Evolutionary conservation across 2,329 filamentous ascomycete species (phyloP).

Genomic region (Nectriaceae sp.): DNA sequence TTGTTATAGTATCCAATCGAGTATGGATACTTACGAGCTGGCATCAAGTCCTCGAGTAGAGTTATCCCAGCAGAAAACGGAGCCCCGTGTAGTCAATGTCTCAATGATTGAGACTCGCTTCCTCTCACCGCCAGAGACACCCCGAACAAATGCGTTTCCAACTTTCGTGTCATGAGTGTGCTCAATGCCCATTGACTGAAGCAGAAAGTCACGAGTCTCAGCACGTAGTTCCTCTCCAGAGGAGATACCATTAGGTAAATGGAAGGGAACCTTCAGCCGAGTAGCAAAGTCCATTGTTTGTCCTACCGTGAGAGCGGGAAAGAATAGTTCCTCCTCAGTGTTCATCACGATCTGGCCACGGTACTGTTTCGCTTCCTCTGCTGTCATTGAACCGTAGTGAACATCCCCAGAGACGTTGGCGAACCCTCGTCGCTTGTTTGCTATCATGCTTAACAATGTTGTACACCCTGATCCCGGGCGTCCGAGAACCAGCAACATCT

Average conservation of each 20-base stretch:
- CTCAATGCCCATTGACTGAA: slow-evolving; percentile 57
- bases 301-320: slow-evolving; percentile 69
- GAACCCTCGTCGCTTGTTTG: slow-evolving; percentile 64
- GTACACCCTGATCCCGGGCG: slow-evolving; percentile 71
- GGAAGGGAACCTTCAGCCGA: slow-evolving; percentile 55
- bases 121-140: slow-evolving; percentile 68
- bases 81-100: slow-evolving; percentile 56
- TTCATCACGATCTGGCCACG: slow-evolving; percentile 67
- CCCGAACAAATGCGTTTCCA: slow-evolving; percentile 65
- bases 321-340: slow-evolving; percentile 67
- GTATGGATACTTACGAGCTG: slow-evolving; percentile 46
- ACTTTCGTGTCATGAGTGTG: slow-evolving; percentile 68
- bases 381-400: slow-evolving; percentile 53
- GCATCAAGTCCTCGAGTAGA: slow-evolving; percentile 67
- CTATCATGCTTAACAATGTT: slow-evolving; percentile 68
- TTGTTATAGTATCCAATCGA: not conserved
- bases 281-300: slow-evolving; percentile 73
- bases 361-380: slow-evolving; percentile 50
- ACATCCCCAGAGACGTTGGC: slow-evolving; percentile 60
- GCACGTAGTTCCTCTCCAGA: slow-evolving; percentile 47
- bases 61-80: slow-evolving; percentile 69
- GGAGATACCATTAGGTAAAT: slow-evolving; percentile 45
- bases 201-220: slow-evolving; percentile 54
- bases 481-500: slow-evolving; percentile 71
- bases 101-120: slow-evolving; percentile 72